phyloP scores from a whole-genome alignment of 2,329 filamentous ascomycete genomes.

The Penicillium thymicola region DNA sequence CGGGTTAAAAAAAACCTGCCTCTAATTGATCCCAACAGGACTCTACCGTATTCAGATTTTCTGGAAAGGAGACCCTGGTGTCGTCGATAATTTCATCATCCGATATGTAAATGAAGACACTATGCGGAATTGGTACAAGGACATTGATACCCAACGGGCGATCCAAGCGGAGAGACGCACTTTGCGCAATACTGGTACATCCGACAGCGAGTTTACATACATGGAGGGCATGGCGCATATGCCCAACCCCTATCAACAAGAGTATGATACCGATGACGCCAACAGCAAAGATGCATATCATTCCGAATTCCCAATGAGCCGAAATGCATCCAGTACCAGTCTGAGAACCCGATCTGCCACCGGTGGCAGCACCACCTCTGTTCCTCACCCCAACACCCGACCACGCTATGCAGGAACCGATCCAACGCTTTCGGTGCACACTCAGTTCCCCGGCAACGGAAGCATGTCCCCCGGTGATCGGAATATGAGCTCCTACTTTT shows the following conservation, averaged over 20 bases:
- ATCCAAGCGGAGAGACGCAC: conserved; percentile 52
- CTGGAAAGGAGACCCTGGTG: conserved; percentile 95
- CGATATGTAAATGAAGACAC: conserved; percentile 86
- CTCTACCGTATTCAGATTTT: conserved; percentile 96
- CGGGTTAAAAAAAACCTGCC: neutral
- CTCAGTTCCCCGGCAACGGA: conserved; percentile 48
- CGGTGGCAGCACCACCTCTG: conserved; percentile 50
- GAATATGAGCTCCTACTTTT: conserved; percentile 86
- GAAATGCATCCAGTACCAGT: conserved; percentile 71
- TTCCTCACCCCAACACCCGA: conserved; percentile 45
- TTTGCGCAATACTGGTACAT: conserved; percentile 55
- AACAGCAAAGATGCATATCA: conserved; percentile 37
- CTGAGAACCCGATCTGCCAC: conserved; percentile 74
- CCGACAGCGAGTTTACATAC: conserved; percentile 74
- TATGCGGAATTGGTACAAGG: conserved; percentile 86
- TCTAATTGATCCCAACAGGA: conserved; percentile 49
- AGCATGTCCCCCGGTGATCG: conserved; percentile 60
- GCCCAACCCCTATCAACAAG: conserved; percentile 76
- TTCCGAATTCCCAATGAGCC: conserved; percentile 55
- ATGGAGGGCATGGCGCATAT: conserved; percentile 66
- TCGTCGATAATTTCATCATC: conserved; percentile 95
- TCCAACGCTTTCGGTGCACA: conserved; percentile 66
- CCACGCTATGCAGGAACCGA: conserved; percentile 68
- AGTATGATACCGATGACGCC: conserved; percentile 54
- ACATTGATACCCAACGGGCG: conserved; percentile 71